Evolutionary conservation across 2,329 filamentous ascomycete genomes (phyloP).

Genomic region (Ceratocystis destructans): DNA sequence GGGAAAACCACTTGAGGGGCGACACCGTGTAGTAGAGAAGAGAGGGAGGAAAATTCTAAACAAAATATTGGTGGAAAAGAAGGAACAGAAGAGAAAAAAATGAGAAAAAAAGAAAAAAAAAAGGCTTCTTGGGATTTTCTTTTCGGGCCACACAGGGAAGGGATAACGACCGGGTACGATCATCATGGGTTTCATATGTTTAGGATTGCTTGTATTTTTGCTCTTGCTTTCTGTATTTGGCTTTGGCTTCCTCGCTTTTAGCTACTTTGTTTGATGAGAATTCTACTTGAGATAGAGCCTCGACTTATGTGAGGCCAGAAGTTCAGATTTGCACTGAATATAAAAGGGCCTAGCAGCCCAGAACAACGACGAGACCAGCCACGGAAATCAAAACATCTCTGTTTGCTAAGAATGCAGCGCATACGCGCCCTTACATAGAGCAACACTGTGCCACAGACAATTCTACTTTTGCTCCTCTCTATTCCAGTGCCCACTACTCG

Average conservation of each 20-base stretch:
- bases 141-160: slow-evolving; percentile 1
- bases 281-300: slow-evolving; percentile 8
- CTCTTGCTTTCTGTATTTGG: not conserved
- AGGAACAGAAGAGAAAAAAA: too few species aligned
- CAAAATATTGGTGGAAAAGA: not conserved
- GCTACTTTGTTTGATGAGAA: slow-evolving; percentile 5
- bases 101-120: not conserved
- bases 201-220: not conserved
- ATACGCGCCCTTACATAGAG: too few species aligned
- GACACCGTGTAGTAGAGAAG: not conserved
- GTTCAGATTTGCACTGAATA: slow-evolving; percentile 3
- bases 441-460: too few species aligned
- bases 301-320: not conserved
- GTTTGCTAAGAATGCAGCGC: too few species aligned
- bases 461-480: not conserved
- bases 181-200: not conserved
- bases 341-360: not conserved
- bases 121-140: slow-evolving; percentile 5
- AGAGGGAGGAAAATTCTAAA: not conserved
- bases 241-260: not conserved
- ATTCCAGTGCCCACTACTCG: slow-evolving; percentile 8
- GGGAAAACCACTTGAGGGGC: not conserved
- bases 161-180: slow-evolving; percentile 11
- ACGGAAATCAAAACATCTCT: not conserved
- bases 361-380: not conserved